Conservation (phyloP, 495 filamentous ascomycete genomes). For the Daldinia loculata region DNA sequence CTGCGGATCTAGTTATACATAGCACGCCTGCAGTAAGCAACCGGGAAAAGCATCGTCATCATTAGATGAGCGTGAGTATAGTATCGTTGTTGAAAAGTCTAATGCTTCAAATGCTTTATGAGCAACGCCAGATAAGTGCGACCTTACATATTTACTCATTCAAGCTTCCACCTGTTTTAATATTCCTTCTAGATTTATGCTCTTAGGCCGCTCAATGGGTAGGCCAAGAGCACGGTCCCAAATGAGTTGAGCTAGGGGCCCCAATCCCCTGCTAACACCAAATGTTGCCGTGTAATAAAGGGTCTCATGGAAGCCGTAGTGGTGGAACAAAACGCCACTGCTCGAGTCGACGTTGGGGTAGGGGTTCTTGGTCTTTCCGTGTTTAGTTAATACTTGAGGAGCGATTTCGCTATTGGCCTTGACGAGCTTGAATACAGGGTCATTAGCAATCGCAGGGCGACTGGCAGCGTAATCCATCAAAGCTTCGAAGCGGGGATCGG, state of each 20-base stretch:
- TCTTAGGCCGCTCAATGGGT: conserved; percentile 98
- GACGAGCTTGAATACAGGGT: conserved; percentile 93
- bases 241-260: conserved; percentile 91
- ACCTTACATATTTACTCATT: conserved; percentile 17
- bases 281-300: conserved; percentile 98
- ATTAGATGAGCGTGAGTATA: background rate
- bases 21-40: background rate
- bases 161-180: conserved; percentile 64
- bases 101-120: conserved; percentile 8
- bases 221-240: conserved; percentile 95
- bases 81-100: conserved; percentile 16
- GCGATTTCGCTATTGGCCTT: conserved; percentile 81
- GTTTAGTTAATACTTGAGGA: conserved; percentile 85
- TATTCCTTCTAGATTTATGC: conserved; percentile 87
- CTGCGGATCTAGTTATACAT: background rate
- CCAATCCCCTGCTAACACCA: conserved; percentile 89
- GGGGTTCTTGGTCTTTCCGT: conserved; percentile 99
- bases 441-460: conserved; percentile 81
- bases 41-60: background rate
- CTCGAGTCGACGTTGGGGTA: conserved; percentile 94
- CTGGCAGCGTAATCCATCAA: conserved; percentile 93
- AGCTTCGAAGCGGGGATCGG: conserved; percentile 94
- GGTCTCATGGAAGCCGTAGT: conserved; percentile 96
- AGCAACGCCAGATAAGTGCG: conserved; percentile 21
- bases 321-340: conserved; percentile 94